Base-by-base conservation (phyloP, 768 basidiomycete species). In the Phylloporus arenicola region DNA sequence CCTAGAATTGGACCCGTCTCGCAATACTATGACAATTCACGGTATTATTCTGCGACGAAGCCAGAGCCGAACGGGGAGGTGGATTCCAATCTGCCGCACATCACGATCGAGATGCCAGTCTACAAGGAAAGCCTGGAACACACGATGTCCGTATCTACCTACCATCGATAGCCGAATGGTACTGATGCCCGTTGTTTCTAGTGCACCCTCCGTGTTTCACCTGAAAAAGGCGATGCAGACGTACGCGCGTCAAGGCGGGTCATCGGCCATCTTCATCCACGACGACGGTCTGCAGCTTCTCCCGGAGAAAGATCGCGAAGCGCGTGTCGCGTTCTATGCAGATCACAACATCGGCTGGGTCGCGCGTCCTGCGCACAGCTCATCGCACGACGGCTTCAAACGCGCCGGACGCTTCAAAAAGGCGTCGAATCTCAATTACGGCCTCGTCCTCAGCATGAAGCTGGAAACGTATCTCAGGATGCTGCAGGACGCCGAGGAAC, bases 371-470 rank as follows among this genome's bases (percentile, higher is more conserved):
- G 66, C 61, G 48, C 80, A 84, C 8, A 24, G 40, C 0, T 49
- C 53, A 0, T 34, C 57, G 5, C 47, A 54, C 1, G 43, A 24
- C 14, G 68, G 62, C 5, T 68, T 68, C 49, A 70, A 67, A n/a
- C 68, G 72, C 27, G 65, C 86, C 0, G 92, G 92, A 8, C 78
- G 91, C 10, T 95, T 95, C 80, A 95, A 95, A 75, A 95, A 95
- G 65, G 91, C 91, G 2, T 85, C 83, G 25, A 95, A 95, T 67
- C 80, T 94, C 80, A 95, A 94, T 65, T 92, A 86, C 53, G 89
- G 80, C 7, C 71, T 78, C 10, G 68, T 63, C 16, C 58, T 79
- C 13, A 73, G 73, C 13, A 52, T 75, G 45, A 65, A 68, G 16
- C 48, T 68, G 31, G 68, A 68, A 42, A 50, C 45, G 8, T 58